A percentile compares a stretch with the other conserved stretches of the same genome.
phyloP scores from a whole-genome alignment of 192 early-diverging fungal species.

The Coemansia sp. region DNA sequence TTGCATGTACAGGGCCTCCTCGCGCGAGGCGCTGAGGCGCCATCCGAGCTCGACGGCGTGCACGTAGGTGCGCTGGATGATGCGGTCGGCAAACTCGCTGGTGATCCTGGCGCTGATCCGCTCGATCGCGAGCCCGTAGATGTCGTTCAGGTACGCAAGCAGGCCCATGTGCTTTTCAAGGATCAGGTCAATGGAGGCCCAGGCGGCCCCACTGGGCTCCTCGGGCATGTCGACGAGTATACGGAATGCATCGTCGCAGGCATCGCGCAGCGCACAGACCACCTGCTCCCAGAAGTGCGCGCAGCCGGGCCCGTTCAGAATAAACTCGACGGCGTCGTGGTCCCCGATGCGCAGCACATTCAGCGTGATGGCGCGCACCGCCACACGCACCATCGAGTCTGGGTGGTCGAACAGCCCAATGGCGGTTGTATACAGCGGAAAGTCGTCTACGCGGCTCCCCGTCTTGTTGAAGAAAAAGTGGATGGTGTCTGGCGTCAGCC shows the following conservation, averaged over 20 bases:
- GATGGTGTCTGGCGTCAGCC: constrained; percentile 64
- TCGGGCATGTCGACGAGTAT: constrained; percentile 51
- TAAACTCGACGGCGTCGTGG: constrained; percentile 33
- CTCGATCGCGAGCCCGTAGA: constrained; percentile 58
- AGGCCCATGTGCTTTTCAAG: constrained; percentile 66
- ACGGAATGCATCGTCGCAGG: constrained; percentile 44
- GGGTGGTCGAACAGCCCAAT: constrained; percentile 67
- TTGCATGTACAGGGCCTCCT: constrained; percentile 55
- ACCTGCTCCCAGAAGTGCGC: constrained; percentile 47
- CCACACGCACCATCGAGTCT: constrained; percentile 73
- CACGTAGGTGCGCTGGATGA: constrained; percentile 35
- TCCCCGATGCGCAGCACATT: constrained; percentile 61
- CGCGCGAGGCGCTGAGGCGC: constrained; percentile 23
- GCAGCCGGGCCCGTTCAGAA: constrained; percentile 28
- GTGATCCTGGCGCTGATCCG: constrained; percentile 58
- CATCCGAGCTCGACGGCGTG: constrained; percentile 37
- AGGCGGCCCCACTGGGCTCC: constrained; percentile 23
- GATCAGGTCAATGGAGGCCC: constrained; percentile 57
- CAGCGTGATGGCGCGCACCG: constrained; percentile 66
- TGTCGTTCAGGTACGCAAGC: constrained; percentile 67
- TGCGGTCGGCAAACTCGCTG: constrained; percentile 36
- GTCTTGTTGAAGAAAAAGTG: constrained; percentile 66
- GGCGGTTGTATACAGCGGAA: constrained; percentile 70
- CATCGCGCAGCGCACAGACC: constrained; percentile 35
- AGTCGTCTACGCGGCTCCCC: constrained; percentile 19